Evolutionary conservation across 345 rosid species (phyloP), one percentile per base, ranked within the genome.

Genomic region (Rubroshorea leprosula): DNA sequence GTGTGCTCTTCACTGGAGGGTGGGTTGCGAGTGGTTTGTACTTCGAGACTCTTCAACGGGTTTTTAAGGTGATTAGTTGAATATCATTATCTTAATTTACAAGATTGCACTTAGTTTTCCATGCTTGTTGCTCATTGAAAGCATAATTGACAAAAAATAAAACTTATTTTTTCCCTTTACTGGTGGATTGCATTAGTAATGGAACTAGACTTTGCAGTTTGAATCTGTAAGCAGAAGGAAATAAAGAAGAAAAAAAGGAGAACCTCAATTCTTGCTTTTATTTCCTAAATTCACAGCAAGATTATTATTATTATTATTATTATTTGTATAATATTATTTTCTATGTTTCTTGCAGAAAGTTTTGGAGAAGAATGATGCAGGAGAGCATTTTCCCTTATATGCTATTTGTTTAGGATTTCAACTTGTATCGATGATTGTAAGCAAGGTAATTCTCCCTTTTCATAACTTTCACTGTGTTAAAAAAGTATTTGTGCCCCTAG

Each of bases 341-440:
- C 23, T 49, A 17, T 66, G 45, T 70, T 62, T 25, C 48, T 63
- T 61, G 65, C 85, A 89, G 96, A 81, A 72, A 74, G 77, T 68
- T 72, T 64, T 92, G 66, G 83, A 74, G 27, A 89, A 73, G 80
- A 89, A 92, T 63, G 89, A 89, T 64, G 84, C 63, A 4, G 96
- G 87, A 51, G 81, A 78, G 35, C 81, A 89, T 59, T 92, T 92
- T 70, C 96, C 93, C 0, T 49, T 81, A 12, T 89, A 82, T 65
- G 95, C 95, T 55, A 76, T 81, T 57, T 83, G 95, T 70, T 76
- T 89, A 55, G 90, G 98, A 27, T 84, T 92, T 69, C 95, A 92
- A 76, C 81, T 92, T 57, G 35, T 92, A 63, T 68, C 96, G 43
- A 92, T 86, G 93, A 81, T 84, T 53, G 66, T 92, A 51, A 86